A percentile compares a stretch with the other conserved stretches of the same genome.
phyloP scores from a whole-genome alignment of 441 rosid genomes.

The Erodium texanum region DNA sequence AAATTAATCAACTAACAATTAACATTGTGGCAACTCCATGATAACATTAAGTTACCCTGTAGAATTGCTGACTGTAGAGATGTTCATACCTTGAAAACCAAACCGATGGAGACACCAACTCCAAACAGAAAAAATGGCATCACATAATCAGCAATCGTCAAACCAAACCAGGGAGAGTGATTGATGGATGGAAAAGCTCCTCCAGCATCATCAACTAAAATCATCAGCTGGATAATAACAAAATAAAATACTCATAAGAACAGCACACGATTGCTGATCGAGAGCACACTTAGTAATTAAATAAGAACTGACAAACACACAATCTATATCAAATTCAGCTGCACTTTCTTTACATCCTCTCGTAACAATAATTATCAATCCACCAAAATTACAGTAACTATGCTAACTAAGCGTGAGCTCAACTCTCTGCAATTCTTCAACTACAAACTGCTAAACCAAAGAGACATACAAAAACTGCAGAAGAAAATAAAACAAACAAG shows the following conservation, averaged over 20 bases:
- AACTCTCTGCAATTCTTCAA: not conserved
- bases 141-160: constrained; percentile 51
- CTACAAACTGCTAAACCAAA: not conserved
- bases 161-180: constrained; percentile 59
- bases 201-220: constrained; percentile 57
- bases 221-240: constrained; percentile 41
- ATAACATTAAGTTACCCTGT: not conserved
- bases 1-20: not conserved
- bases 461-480: not conserved
- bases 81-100: constrained; percentile 36
- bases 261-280: not conserved
- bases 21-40: not conserved
- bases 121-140: constrained; percentile 55
- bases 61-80: constrained; percentile 4
- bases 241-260: not conserved
- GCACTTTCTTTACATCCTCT: not conserved
- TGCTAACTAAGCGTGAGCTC: not conserved
- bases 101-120: constrained; percentile 45
- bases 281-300: not conserved
- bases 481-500: not conserved
- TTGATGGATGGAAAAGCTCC: constrained; percentile 51
- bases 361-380: not conserved
- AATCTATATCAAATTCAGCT: not conserved
- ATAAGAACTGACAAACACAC: not conserved
- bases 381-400: not conserved